A percentile compares a stretch with the other conserved stretches of the same genome.
phyloP scores from a whole-genome alignment of 108 stramenopile species.

The Aurantiochytrium sp. region DNA sequence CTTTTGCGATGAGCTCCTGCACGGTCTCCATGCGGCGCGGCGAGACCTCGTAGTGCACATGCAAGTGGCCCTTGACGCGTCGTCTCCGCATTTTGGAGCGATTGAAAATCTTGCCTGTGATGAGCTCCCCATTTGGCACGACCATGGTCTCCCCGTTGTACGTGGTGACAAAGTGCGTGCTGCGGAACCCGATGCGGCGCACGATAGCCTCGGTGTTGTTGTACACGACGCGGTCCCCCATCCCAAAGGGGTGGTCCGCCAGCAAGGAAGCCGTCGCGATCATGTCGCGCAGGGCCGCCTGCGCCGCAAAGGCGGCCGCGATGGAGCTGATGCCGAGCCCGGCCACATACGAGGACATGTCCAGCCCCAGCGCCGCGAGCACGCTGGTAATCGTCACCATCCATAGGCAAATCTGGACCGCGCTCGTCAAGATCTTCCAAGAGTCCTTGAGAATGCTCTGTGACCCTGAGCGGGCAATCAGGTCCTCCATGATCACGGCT shows the following conservation, averaged over 20 bases:
- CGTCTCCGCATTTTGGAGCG: not conserved
- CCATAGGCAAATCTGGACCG: not conserved
- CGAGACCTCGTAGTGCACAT: not conserved
- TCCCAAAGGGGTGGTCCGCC: not conserved
- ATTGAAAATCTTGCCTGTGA: not conserved
- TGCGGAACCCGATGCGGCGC: not conserved
- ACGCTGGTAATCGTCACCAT: not conserved
- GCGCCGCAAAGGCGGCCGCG: conserved; percentile 19
- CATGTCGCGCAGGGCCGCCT: not conserved
- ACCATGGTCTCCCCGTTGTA: conserved; percentile 25
- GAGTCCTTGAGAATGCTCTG: conserved; percentile 17
- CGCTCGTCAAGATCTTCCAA: not conserved
- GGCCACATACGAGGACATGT: conserved; percentile 20
- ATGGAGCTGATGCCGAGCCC: not conserved
- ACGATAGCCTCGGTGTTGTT: not conserved
- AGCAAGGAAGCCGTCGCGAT: not conserved
- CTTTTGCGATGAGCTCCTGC: not conserved
- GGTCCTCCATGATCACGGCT: not conserved
- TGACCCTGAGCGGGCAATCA: not conserved
- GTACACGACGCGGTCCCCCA: not conserved
- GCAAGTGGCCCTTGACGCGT: not conserved
- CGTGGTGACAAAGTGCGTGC: not conserved
- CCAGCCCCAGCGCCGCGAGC: not conserved
- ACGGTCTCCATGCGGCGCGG: not conserved
- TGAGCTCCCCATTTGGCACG: not conserved